Evolutionary conservation across 176 grass and related monocot species (phyloP).

Genomic region (Puya raimondii): DNA sequence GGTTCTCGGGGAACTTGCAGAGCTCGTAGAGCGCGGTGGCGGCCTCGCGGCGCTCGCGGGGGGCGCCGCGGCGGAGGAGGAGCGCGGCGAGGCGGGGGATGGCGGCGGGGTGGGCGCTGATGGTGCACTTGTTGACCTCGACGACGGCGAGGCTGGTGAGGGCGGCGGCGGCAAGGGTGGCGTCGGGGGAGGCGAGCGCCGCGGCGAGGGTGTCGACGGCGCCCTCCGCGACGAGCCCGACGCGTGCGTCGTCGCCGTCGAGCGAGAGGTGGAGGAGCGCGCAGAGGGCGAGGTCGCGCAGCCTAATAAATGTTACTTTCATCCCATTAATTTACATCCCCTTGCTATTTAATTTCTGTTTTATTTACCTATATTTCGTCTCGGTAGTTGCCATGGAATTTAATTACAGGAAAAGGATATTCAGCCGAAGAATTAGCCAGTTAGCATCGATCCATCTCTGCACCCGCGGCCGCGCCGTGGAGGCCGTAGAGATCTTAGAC

Average conservation of each 20-base stretch:
- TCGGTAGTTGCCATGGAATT: no score
- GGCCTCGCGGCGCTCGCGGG: no score
- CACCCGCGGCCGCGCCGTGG: constrained; percentile 10
- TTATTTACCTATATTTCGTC: no score
- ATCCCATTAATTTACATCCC: no score
- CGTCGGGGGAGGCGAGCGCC: not conserved
- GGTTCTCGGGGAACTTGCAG: constrained; percentile 82
- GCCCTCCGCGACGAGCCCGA: constrained; percentile 71
- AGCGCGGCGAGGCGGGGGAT: constrained; percentile 46
- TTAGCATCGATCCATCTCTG: not conserved
- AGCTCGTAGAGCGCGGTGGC: constrained; percentile 61
- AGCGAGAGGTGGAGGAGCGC: constrained; percentile 61
- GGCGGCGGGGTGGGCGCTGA: constrained; percentile 55
- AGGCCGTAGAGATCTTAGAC: constrained; percentile 28
- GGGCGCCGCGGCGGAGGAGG: constrained; percentile 30
- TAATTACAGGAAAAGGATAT: no score
- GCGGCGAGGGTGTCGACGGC: constrained; percentile 62
- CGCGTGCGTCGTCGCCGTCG: constrained; percentile 73
- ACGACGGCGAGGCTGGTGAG: constrained; percentile 87
- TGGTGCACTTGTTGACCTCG: constrained; percentile 90
- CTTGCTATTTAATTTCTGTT: no score
- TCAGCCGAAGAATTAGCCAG: no score
- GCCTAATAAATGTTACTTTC: not conserved
- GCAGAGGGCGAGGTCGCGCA: constrained; percentile 30
- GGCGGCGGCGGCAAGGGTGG: constrained; percentile 53